phyloP scores from a whole-genome alignment of 2,329 filamentous ascomycete genomes.

The Rhytidhysteron rufulum region DNA sequence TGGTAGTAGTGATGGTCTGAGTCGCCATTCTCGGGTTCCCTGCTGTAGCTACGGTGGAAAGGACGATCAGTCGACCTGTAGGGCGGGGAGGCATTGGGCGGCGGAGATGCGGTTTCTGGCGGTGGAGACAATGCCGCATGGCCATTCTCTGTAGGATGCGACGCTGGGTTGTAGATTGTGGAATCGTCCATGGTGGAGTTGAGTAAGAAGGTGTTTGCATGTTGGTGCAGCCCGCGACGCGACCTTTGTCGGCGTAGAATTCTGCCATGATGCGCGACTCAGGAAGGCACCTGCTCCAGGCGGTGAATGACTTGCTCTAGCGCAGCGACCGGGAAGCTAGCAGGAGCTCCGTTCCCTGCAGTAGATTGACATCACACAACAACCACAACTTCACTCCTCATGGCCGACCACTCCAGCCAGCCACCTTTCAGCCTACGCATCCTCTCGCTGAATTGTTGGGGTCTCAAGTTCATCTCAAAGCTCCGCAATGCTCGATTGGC shows the following conservation, averaged over 20 bases:
- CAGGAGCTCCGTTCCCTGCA: neutral
- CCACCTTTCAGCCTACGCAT: slow-evolving; percentile 62
- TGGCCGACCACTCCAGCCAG: slow-evolving; percentile 14
- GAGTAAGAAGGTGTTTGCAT: no score
- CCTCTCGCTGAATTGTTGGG: slow-evolving; percentile 95
- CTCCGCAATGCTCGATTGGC: slow-evolving; percentile 72
- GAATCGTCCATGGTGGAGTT: no score
- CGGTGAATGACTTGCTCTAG: neutral
- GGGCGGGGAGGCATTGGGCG: slow-evolving; percentile 21
- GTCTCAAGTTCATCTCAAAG: slow-evolving; percentile 79
- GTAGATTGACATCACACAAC: neutral
- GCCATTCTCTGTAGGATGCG: slow-evolving; percentile 23
- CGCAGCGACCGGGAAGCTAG: no score
- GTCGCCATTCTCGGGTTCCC: slow-evolving; percentile 9
- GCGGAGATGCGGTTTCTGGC: slow-evolving; percentile 27
- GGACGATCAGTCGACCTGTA: slow-evolving; percentile 32
- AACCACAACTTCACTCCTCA: slow-evolving; percentile 6
- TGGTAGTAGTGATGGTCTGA: slow-evolving; percentile 19
- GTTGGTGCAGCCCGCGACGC: no score
- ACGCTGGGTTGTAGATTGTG: no score
- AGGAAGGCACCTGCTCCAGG: neutral
- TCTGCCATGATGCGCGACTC: neutral
- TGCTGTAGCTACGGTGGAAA: slow-evolving; percentile 27
- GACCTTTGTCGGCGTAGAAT: no score
- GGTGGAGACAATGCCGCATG: slow-evolving; percentile 21